phyloP scores from a whole-genome alignment of 2,329 filamentous ascomycete genomes.

The Aureobasidium lini region DNA sequence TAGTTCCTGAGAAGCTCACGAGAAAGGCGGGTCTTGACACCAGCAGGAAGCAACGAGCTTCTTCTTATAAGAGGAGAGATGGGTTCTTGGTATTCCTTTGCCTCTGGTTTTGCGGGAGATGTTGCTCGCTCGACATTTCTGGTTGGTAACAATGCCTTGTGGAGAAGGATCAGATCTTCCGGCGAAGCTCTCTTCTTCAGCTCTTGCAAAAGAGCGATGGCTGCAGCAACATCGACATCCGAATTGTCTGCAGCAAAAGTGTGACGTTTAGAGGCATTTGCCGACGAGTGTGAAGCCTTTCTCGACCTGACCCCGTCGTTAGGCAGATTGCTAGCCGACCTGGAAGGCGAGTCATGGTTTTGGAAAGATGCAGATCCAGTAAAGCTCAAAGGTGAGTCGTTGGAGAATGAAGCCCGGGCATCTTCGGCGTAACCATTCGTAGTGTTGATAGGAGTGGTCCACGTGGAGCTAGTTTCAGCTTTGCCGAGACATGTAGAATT shows the following conservation, averaged over 20 bases:
- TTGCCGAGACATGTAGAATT: not conserved
- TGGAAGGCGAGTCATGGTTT: not conserved
- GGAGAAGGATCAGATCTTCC: slow-evolving; percentile 39
- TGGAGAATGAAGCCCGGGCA: not conserved
- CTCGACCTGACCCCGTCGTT: not conserved
- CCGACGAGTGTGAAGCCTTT: not conserved
- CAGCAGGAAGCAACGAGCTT: slow-evolving; percentile 35
- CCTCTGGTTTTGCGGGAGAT: slow-evolving; percentile 2
- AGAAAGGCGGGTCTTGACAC: slow-evolving; percentile 23
- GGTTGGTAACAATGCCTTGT: slow-evolving; percentile 29
- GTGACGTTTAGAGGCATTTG: not conserved
- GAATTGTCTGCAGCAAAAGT: slow-evolving; percentile 7
- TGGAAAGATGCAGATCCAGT: not conserved
- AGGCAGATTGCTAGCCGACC: not conserved
- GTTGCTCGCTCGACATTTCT: slow-evolving; percentile 21
- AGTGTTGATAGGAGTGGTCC: slow-evolving; percentile 4
- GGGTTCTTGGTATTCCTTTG: not conserved
- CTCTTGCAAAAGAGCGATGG: slow-evolving; percentile 39
- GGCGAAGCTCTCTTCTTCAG: slow-evolving; percentile 41
- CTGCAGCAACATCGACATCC: slow-evolving; percentile 36
- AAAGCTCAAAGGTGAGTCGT: slow-evolving; percentile 8
- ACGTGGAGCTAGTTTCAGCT: slow-evolving; percentile 4
- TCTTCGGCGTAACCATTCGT: slow-evolving; percentile 1
- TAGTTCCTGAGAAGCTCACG: slow-evolving; percentile 18
- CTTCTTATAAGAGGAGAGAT: slow-evolving; percentile 25